A percentile compares a stretch with the other conserved stretches of the same genome.
phyloP scores from a whole-genome alignment of 179 eudicot species.

The Heliamphora ciliata region DNA sequence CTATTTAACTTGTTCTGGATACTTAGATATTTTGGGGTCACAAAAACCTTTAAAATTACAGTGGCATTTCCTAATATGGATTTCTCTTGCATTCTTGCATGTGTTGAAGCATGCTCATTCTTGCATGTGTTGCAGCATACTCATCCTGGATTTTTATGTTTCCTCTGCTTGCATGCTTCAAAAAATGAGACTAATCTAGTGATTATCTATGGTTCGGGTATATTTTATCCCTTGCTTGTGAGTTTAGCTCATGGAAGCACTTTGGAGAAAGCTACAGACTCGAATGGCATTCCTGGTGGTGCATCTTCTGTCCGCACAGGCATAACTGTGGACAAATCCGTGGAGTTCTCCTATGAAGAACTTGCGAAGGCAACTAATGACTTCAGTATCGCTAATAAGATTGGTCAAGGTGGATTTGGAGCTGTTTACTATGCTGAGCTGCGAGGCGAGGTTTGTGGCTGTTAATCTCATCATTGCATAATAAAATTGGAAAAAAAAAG shows the following conservation, averaged over 20 bases:
- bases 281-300: slow-evolving; percentile 25
- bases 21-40: background rate
- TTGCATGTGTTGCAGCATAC: background rate
- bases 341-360: slow-evolving; percentile 62
- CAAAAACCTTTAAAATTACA: background rate
- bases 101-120: background rate
- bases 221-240: background rate
- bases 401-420: slow-evolving; percentile 76
- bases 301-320: slow-evolving; percentile 25
- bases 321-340: slow-evolving; percentile 50
- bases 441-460: slow-evolving; percentile 60
- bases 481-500: background rate
- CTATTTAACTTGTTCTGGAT: background rate
- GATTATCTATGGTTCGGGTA: background rate
- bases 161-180: background rate
- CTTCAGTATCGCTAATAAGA: slow-evolving; percentile 54
- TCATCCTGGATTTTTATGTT: background rate
- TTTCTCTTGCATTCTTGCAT: background rate
- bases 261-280: slow-evolving; percentile 22
- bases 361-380: slow-evolving; percentile 57
- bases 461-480: background rate
- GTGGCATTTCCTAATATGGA: background rate
- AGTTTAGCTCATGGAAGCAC: slow-evolving; percentile 18
- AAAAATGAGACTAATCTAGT: background rate
- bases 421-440: slow-evolving; percentile 63